Conservation (phyloP, 31 red algal species). For the Odonthalia washingtoniensis region DNA sequence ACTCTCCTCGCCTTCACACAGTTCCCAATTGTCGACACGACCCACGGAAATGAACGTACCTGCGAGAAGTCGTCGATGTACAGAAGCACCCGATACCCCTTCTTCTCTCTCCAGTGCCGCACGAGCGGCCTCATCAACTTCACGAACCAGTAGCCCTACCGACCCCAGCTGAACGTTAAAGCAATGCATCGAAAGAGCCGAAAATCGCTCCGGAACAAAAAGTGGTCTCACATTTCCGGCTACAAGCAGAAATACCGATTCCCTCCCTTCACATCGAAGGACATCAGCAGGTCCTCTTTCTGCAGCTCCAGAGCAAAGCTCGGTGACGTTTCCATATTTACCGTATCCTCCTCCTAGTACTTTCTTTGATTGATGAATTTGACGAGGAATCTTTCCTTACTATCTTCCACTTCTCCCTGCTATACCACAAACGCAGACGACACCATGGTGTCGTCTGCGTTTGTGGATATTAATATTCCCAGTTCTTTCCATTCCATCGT, state of each 20-base stretch:
- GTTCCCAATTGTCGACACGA: not conserved
- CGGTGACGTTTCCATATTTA: conserved; percentile 32
- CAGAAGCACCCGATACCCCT: conserved; percentile 1
- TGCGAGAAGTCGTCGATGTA: conserved; percentile 49
- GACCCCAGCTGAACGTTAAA: not conserved
- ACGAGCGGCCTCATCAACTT: conserved; percentile 31
- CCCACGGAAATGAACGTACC: not conserved
- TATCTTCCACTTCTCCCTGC: not conserved
- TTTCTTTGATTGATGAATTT: conserved; percentile 7
- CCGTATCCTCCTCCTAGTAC: not conserved
- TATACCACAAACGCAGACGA: conserved; percentile 26
- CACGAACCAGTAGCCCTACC: not conserved
- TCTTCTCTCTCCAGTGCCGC: not conserved
- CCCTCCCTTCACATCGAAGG: conserved; percentile 22
- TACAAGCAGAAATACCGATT: not conserved
- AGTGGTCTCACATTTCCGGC: not conserved
- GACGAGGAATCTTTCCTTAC: conserved; percentile 23
- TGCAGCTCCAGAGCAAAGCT: conserved; percentile 28
- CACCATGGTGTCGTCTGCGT: no score
- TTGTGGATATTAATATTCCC: no score
- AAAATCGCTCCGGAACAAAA: not conserved
- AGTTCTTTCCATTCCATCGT: not conserved
- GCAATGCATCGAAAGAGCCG: not conserved
- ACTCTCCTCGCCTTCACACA: not conserved
- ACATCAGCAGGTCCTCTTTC: conserved; percentile 8